phyloP scores from a whole-genome alignment of 352 stramenopile genomes.

The Phytopythium ostracodes region DNA sequence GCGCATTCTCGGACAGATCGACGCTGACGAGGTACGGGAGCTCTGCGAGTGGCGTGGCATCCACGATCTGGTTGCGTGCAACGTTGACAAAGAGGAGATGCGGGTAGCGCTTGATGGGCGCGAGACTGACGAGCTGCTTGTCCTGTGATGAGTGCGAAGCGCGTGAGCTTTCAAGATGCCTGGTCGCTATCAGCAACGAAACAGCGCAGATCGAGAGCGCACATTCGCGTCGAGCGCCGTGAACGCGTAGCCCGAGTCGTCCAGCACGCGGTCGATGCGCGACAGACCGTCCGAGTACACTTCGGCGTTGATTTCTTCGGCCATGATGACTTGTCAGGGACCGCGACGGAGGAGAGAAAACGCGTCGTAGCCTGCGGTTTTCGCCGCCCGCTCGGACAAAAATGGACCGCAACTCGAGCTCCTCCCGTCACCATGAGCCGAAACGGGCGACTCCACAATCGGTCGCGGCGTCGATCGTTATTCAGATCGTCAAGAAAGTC shows the following conservation, averaged over 20 bases:
- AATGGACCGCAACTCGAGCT: no score
- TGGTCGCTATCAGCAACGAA: not conserved
- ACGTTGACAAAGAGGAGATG: conserved; percentile 75
- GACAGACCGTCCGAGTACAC: conserved; percentile 65
- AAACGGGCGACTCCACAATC: not conserved
- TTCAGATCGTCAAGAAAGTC: not conserved
- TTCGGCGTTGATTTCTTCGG: conserved; percentile 31
- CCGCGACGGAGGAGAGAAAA: not conserved
- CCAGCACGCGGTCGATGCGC: conserved; percentile 64
- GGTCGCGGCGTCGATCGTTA: not conserved
- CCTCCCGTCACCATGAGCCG: not conserved
- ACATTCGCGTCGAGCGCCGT: conserved; percentile 66
- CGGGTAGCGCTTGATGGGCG: conserved; percentile 52
- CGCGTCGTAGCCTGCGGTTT: not conserved
- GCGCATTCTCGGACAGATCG: conserved; percentile 55
- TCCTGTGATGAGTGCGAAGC: conserved; percentile 19
- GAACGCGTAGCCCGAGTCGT: conserved; percentile 77
- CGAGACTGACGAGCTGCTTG: conserved; percentile 49
- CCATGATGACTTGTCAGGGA: conserved; percentile 10
- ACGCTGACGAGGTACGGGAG: conserved; percentile 56
- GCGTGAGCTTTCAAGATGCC: not conserved
- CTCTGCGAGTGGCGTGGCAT: conserved; percentile 41
- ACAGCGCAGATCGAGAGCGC: not conserved
- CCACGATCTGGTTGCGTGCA: conserved; percentile 57
- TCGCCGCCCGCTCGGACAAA: not conserved